A percentile compares a stretch with the other conserved stretches of the same genome.
phyloP scores from a whole-genome alignment of 1,284 basidiomycete species.

The Fomitopsis pinicola region DNA sequence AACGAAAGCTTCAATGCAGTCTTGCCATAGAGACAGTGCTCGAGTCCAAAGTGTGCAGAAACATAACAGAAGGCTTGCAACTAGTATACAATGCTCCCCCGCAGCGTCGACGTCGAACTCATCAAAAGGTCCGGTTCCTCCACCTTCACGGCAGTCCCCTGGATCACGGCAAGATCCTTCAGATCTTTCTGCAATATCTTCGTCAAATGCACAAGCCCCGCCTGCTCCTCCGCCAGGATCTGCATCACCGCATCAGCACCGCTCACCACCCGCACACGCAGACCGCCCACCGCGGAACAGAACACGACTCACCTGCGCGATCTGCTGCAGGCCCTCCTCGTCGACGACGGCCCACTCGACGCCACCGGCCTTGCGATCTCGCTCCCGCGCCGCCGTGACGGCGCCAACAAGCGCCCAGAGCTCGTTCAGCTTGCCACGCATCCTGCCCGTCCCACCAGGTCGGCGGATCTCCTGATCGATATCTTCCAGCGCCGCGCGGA shows the following conservation, averaged over 20 bases:
- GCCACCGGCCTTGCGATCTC: constrained; percentile 40
- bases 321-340: constrained; percentile 74
- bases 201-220: constrained; percentile 75
- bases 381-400: constrained; percentile 58
- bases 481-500: constrained; percentile 66
- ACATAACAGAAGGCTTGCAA: neutral
- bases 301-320: constrained; percentile 57
- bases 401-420: constrained; percentile 86
- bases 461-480: constrained; percentile 71
- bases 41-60: neutral
- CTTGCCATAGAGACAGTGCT: neutral
- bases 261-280: neutral
- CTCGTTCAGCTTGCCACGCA: constrained; percentile 76
- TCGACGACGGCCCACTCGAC: constrained; percentile 83
- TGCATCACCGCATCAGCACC: constrained; percentile 24
- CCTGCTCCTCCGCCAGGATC: constrained; percentile 79
- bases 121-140: constrained; percentile 27
- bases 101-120: constrained; percentile 29
- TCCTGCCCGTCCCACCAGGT: constrained; percentile 52
- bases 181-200: constrained; percentile 65
- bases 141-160: constrained; percentile 42
- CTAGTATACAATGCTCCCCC: constrained; percentile 26
- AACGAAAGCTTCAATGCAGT: neutral
- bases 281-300: neutral
- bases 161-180: constrained; percentile 71